Evolutionary conservation across 2,329 filamentous ascomycete species (phyloP), one percentile per base, ranked within the genome.

Genomic region (Hymenoscyphus fraxineus): DNA sequence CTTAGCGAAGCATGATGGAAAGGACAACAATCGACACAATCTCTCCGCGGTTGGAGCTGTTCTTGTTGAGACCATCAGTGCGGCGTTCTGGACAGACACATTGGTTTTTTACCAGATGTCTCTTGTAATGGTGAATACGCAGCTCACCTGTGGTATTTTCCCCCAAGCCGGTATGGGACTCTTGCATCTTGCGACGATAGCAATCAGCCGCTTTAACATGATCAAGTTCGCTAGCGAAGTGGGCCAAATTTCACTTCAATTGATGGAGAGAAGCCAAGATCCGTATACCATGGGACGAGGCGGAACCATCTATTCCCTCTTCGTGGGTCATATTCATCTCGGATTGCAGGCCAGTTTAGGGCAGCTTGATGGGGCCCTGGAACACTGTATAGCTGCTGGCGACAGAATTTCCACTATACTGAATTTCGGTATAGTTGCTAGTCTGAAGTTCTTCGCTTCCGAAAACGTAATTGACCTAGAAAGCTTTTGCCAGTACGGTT

Each of bases 391-490:
- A 0, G 79, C 83, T 22, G 84, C 88, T 2, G 90, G 90, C 1
- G 90, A 94, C 73, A 83, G 89, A 38, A 86, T 89, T 61, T 84
- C 90, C 1, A 87, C 88, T 6, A 87, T 93, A 39, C 79, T 93
- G 10, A 89, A 88, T 69, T 85, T 90, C 60, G 91, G 89, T 0
- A 78, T 92, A 22, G 82, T 84, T 39, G 86, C 88, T 2, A 83
- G 85, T 67, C 84, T 89, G 70, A 87, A 85, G 68, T 84, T 93
- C 63, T 92, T 88, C 75, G 83, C 85, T 13, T 88, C 87, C 68
- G 86, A 91, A 67, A 88, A 91, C 65, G 80, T 87, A 58, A 79
- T 80, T 15, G 90, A 93, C 63, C 78, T 92, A 0, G 90, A 93
- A 73, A 82, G 83, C 0, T 91, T 87, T 39, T 73, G 89, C 88